These are phyloP conservation scores for Starmera caribaea DNA, from an alignment of 805 yeast genomes.

Conservation along the genomic window DNA sequence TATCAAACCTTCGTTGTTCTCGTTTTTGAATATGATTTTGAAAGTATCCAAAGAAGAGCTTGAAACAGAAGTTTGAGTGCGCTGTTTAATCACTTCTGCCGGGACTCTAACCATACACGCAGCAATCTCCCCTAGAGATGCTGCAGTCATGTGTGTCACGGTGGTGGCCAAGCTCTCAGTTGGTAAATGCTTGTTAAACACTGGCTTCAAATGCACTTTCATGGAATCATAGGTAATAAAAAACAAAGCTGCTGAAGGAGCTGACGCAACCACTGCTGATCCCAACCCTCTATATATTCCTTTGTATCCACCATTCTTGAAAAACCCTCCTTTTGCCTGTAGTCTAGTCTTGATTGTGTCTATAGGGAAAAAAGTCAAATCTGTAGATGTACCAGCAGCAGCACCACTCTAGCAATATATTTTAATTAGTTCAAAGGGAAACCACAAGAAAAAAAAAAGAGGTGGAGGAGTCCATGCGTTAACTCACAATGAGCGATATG, in stretches of 20 bases:
- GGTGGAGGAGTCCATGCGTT: too few relatives aligned
- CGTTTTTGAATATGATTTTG: constrained; percentile 46
- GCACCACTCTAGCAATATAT: constrained; percentile 77
- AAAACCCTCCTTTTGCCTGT: constrained; percentile 94
- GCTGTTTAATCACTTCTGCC: constrained; percentile 90
- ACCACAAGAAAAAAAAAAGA: too few relatives aligned
- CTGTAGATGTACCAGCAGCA: constrained; percentile 94
- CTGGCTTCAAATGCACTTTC: constrained; percentile 39
- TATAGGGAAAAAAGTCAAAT: constrained; percentile 88
- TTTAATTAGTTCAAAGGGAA: too few relatives aligned
- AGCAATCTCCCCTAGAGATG: constrained; percentile 83
- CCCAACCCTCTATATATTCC: constrained; percentile 93
- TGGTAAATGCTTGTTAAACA: constrained; percentile 16
- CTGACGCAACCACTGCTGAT: constrained; percentile 87
- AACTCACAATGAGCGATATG: too few relatives aligned
- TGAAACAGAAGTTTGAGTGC: constrained; percentile 67
- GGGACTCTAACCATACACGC: constrained; percentile 96
- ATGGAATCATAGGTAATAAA: constrained; percentile 77
- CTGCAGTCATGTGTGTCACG: constrained; percentile 73
- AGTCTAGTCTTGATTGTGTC: constrained; percentile 91
- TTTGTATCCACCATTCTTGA: constrained; percentile 82
- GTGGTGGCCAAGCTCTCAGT: constrained; percentile 23
- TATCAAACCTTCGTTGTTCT: constrained; percentile 68
- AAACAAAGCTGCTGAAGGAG: constrained; percentile 77
- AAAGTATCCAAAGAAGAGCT: constrained; percentile 60